Conservation (phyloP, 1,284 basidiomycete genomes). For the Irpex sp. region DNA sequence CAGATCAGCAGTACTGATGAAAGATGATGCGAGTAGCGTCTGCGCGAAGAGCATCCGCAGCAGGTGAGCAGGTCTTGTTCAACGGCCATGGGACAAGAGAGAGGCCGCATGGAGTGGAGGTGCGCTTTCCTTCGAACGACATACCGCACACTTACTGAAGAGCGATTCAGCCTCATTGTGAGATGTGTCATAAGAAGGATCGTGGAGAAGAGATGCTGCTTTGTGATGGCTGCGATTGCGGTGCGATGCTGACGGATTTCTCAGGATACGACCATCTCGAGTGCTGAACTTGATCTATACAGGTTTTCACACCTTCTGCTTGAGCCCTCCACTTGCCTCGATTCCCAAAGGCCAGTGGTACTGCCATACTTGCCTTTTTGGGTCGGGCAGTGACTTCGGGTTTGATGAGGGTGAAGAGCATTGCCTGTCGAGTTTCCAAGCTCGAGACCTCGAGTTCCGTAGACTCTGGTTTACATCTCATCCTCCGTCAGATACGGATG, state of each 20-base stretch:
- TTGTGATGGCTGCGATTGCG: conserved; percentile 96
- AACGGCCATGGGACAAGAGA: conserved; percentile 10
- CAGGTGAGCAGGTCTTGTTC: background rate
- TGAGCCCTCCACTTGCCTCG: conserved; percentile 81
- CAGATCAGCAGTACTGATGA: background rate
- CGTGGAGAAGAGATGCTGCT: conserved; percentile 88
- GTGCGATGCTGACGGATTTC: conserved; percentile 41
- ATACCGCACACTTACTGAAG: conserved; percentile 6
- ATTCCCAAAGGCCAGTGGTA: conserved; percentile 97
- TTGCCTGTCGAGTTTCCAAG: conserved; percentile 88
- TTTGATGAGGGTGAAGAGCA: conserved; percentile 99
- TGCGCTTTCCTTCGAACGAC: conserved; percentile 13
- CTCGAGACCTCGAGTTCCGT: conserved; percentile 86
- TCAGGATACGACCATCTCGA: conserved; percentile 9
- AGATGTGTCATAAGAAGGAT: conserved; percentile 88
- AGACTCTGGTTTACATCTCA: conserved; percentile 85
- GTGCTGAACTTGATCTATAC: conserved; percentile 8
- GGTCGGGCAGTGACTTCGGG: conserved; percentile 96
- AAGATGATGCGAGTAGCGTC: background rate
- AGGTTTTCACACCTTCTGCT: conserved; percentile 97
- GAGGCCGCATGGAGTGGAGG: conserved; percentile 19
- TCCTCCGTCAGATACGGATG: conserved; percentile 40
- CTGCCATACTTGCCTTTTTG: conserved; percentile 90
- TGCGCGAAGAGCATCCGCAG: background rate
- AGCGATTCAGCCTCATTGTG: conserved; percentile 62